Base-by-base conservation (phyloP, 1,284 basidiomycete species). In the Thecaphora frezii region DNA sequence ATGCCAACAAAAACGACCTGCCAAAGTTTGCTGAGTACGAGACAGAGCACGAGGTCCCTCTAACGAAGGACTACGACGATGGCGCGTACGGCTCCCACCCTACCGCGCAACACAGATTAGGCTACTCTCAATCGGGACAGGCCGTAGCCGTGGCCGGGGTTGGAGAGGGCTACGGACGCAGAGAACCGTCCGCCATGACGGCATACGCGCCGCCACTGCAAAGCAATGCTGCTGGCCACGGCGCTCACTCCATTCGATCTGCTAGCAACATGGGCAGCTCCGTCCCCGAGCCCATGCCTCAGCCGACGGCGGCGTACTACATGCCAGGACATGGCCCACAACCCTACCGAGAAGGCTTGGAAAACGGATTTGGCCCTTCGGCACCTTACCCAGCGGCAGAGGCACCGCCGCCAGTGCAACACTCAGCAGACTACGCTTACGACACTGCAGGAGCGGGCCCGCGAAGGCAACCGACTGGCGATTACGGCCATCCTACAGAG, bases 1-100 rank as follows among this genome's bases (percentile, higher is more conserved):
- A 47, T 21, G 41, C 18, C 19, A 22, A 38, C 30, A 51, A 38
- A 19, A 44, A 44, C 19, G 68, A 73, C 38, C 66, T 75, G n/a
- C 73, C 73, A 57, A 66, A 73, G 36, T 75, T 75, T 44, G 73
- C 71, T 30, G 70, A 69, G 39, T 75, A 73, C 48, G 71, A 71
- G 47, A 69, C 66, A 40, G 71, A 75, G 46, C 59, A 73, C 46
- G 69, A 66, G 49, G 49, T 71, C 14, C 73, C 73, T 7, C 64
- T 74, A 42, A 74, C 61, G 49, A 51, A 66, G 33, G 69, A 73
- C 43, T 73, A 73, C 33, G 68, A 70, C 22, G 54, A 68, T 13
- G 55, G 58, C 26, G 58, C 53, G 13, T 65, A 63, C 49, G 43
- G 39, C 8, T 51, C 62, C 16, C 51, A 7, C 28, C 8, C 28